phyloP scores from a whole-genome alignment of 2,329 filamentous ascomycete genomes.

The Talaromyces pinophilus region DNA sequence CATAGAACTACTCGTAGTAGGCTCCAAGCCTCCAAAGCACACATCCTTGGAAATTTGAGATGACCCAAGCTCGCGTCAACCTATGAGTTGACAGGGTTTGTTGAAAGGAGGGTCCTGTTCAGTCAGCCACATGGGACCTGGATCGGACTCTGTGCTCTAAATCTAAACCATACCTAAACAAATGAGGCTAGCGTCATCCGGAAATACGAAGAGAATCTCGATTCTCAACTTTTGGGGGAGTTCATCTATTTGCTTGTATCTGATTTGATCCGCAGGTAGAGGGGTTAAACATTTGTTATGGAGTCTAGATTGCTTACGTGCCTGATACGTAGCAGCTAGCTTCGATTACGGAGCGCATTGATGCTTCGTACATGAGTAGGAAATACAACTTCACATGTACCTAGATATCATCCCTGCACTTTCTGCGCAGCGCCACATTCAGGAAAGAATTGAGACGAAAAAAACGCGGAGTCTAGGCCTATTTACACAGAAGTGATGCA shows the following conservation, averaged over 20 bases:
- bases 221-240: neutral
- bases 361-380: neutral
- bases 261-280: slow-evolving; percentile 4
- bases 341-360: neutral
- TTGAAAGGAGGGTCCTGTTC: neutral
- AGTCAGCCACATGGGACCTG: slow-evolving; percentile 20
- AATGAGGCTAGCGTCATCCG: neutral
- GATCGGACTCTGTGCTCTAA: slow-evolving; percentile 10
- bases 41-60: slow-evolving; percentile 1
- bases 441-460: neutral
- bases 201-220: neutral
- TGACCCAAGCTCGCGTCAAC: neutral
- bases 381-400: neutral
- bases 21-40: neutral
- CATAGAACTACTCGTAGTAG: neutral
- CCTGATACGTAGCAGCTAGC: neutral
- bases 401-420: neutral
- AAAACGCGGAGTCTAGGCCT: neutral
- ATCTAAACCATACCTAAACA: neutral
- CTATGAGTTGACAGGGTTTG: neutral
- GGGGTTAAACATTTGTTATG: neutral
- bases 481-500: neutral
- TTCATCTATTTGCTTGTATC: neutral
- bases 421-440: neutral
- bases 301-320: neutral